Evolutionary conservation across 176 grass and related monocot species (phyloP).

Genomic region (Aegilops longissima): DNA sequence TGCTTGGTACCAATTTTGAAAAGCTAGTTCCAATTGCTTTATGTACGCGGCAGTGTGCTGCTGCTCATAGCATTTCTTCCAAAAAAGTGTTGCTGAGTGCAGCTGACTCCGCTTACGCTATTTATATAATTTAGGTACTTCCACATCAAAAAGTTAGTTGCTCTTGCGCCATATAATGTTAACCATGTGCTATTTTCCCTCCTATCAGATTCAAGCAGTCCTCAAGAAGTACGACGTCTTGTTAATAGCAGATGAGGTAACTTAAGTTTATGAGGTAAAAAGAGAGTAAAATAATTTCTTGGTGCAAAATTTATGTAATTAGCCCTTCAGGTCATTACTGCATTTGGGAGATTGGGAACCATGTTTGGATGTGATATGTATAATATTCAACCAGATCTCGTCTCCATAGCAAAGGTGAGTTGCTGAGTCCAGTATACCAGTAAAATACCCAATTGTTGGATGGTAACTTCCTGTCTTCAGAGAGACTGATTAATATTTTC

Average conservation of each 20-base stretch:
- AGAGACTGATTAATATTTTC: not conserved
- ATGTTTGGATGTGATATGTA: constrained; percentile 97
- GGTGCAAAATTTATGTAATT: not conserved
- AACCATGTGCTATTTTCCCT: not conserved
- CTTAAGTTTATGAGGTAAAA: not conserved
- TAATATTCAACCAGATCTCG: constrained; percentile 87
- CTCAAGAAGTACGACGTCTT: constrained; percentile 95
- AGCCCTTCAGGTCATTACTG: constrained; percentile 79
- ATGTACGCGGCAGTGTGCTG: not conserved
- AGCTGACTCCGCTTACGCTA: not conserved
- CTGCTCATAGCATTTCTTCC: not conserved
- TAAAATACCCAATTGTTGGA: not conserved
- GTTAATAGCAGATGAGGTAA: constrained; percentile 94
- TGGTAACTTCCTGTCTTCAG: not conserved
- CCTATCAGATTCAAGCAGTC: constrained; percentile 74
- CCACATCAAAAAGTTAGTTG: not conserved
- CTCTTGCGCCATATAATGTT: not conserved
- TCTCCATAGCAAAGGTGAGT: constrained; percentile 88
- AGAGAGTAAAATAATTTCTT: not conserved
- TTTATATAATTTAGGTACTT: constrained; percentile 1
- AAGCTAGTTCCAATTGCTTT: not conserved
- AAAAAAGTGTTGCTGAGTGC: not conserved
- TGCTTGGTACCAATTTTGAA: not conserved
- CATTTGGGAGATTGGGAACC: constrained; percentile 86
- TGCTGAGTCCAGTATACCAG: not conserved